These are phyloP conservation scores for Fraxinus albicans DNA, from an alignment of 305 asterid species.

Conservation along the genomic window DNA sequence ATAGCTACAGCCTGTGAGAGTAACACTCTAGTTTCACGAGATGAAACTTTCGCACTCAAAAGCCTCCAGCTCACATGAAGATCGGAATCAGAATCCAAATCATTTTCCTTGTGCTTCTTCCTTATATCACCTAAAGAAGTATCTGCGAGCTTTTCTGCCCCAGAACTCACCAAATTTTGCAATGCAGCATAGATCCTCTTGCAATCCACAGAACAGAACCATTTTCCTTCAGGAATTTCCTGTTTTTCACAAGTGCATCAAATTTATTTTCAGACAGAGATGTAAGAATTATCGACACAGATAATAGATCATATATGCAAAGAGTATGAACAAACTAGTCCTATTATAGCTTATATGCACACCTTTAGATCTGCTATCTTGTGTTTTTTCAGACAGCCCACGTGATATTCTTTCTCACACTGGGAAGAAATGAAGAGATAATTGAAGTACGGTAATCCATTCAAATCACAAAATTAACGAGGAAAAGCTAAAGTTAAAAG, in stretches of 20 bases:
- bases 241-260: conserved; percentile 21
- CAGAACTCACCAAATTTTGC: conserved; percentile 38
- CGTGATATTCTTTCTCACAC: conserved; percentile 70
- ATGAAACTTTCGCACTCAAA: conserved; percentile 46
- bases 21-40: conserved; percentile 43
- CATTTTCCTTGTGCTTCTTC: conserved; percentile 31
- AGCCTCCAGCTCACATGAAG: conserved; percentile 61
- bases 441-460: conserved; percentile 3
- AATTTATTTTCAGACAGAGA: background rate
- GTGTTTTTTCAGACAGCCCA: conserved; percentile 58
- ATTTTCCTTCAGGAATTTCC: conserved; percentile 60
- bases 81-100: conserved; percentile 24
- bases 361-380: conserved; percentile 64
- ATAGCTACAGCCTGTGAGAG: conserved; percentile 58
- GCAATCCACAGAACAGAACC: conserved; percentile 56
- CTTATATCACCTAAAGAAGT: conserved; percentile 40
- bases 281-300: background rate
- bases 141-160: conserved; percentile 47
- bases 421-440: conserved; percentile 16
- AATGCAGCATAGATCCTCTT: conserved; percentile 40
- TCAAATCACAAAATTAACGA: conserved; percentile 1
- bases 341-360: conserved; percentile 2
- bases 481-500: background rate
- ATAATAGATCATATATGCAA: background rate
- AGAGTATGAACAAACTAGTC: background rate